Conservation (phyloP, 345 rosid genomes). For the Moricandia moricandioides region DNA sequence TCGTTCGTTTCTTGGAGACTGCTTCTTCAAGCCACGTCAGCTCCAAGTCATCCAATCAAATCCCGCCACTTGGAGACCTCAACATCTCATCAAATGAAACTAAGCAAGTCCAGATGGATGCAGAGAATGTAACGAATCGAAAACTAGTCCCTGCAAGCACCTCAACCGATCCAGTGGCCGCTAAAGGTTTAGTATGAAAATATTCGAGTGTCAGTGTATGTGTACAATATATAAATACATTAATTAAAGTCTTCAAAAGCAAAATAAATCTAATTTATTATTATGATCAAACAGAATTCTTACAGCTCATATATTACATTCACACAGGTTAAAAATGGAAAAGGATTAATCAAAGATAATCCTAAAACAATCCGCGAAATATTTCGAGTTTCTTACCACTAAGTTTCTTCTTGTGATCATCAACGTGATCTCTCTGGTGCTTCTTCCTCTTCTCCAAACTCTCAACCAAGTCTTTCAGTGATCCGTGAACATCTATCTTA, state of each 20-base stretch:
- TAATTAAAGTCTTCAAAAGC: background rate
- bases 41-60: background rate
- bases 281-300: background rate
- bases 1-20: conserved; percentile 58
- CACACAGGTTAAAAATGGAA: background rate
- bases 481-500: background rate
- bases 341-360: too few species aligned
- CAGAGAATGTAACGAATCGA: background rate
- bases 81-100: conserved; percentile 14
- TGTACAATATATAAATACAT: background rate
- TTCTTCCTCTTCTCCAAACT: background rate
- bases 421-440: background rate
- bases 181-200: background rate
- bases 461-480: background rate
- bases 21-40: conserved; percentile 21
- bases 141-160: conserved; percentile 2
- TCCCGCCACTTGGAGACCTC: conserved; percentile 16
- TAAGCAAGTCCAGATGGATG: background rate
- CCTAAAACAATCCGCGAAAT: background rate
- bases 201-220: background rate
- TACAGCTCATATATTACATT: background rate
- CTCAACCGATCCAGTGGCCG: background rate
- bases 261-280: background rate
- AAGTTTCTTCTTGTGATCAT: background rate
- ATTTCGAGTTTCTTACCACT: background rate